phyloP scores from a whole-genome alignment of 1,284 basidiomycete species.

The Austroboletus olivaceoglutinosus region DNA sequence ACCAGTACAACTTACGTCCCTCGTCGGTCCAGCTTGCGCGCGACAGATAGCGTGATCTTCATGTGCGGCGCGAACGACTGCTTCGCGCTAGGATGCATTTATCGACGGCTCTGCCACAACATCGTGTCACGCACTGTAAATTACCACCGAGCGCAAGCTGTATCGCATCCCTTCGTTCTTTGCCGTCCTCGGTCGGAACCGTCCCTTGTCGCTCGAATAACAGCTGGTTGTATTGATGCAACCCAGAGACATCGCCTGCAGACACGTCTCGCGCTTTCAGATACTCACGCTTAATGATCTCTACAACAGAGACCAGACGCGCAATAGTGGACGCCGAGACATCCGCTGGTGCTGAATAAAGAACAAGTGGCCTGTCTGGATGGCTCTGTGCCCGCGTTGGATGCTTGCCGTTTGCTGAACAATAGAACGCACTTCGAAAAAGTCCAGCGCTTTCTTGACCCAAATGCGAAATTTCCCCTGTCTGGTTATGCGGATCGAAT shows the following conservation, averaged over 20 bases:
- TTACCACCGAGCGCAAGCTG: constrained; percentile 42
- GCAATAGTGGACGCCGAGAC: constrained; percentile 53
- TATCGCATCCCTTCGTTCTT: constrained; percentile 38
- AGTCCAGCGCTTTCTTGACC: constrained; percentile 60
- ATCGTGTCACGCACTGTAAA: constrained; percentile 53
- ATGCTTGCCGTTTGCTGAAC: constrained; percentile 2
- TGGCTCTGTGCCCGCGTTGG: constrained; percentile 46
- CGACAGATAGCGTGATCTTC: constrained; percentile 64
- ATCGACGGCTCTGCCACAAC: constrained; percentile 4
- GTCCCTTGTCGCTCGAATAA: constrained; percentile 52
- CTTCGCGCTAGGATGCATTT: constrained; percentile 45
- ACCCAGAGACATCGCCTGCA: constrained; percentile 44
- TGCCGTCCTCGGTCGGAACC: constrained; percentile 27
- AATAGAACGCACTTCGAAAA: constrained; percentile 51
- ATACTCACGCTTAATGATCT: constrained; percentile 83
- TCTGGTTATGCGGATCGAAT: constrained; percentile 56
- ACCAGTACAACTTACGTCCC: constrained; percentile 52
- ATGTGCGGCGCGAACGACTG: constrained; percentile 70
- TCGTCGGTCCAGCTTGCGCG: constrained; percentile 38
- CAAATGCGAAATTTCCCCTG: constrained; percentile 64
- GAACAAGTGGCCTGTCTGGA: constrained; percentile 51
- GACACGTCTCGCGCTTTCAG: constrained; percentile 48
- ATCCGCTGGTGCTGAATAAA: constrained; percentile 63
- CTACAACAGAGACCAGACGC: constrained; percentile 72
- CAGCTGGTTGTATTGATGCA: constrained; percentile 82